These are phyloP conservation scores for Neofusicoccum parvum DNA, from an alignment of 2,329 filamentous ascomycete species.

Conservation along the genomic window DNA sequence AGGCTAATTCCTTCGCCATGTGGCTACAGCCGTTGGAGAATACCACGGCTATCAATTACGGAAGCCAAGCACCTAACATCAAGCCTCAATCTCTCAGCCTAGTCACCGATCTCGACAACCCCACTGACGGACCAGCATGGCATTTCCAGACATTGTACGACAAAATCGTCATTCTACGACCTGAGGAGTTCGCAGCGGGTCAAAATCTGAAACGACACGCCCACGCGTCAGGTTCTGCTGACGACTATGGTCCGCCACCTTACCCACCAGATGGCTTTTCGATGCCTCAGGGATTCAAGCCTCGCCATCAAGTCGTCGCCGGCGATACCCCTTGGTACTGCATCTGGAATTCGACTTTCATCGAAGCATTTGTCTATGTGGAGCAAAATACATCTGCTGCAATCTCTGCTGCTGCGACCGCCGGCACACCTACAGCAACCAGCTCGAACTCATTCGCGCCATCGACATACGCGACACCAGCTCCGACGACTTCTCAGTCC, in stretches of 20 bases:
- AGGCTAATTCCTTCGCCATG: slow-evolving; percentile 19
- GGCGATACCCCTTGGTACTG: slow-evolving; percentile 70
- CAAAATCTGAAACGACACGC: slow-evolving; percentile 23
- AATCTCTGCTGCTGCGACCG: slow-evolving; percentile 25
- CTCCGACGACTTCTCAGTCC: not conserved
- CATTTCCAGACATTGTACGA: slow-evolving; percentile 66
- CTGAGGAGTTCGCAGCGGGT: slow-evolving; percentile 39
- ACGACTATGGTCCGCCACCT: not conserved
- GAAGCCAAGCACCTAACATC: slow-evolving; percentile 61
- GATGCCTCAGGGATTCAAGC: slow-evolving; percentile 26
- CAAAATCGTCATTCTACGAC: slow-evolving; percentile 62
- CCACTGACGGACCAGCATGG: slow-evolving; percentile 61
- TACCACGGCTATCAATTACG: slow-evolving; percentile 56
- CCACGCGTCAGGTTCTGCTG: not conserved
- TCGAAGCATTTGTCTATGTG: slow-evolving; percentile 69
- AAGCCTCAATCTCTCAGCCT: slow-evolving; percentile 53
- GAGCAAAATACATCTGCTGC: slow-evolving; percentile 52
- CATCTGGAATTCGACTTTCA: slow-evolving; percentile 67
- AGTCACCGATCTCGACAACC: slow-evolving; percentile 60
- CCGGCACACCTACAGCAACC: slow-evolving; percentile 26
- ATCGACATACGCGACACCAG: not conserved
- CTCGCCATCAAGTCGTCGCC: slow-evolving; percentile 49
- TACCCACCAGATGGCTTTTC: not conserved
- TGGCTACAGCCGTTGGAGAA: slow-evolving; percentile 33
- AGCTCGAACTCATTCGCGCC: slow-evolving; percentile 24